These are phyloP conservation scores for Gossypium trilobum DNA, from an alignment of 441 rosid genomes.

Conservation along the genomic window DNA sequence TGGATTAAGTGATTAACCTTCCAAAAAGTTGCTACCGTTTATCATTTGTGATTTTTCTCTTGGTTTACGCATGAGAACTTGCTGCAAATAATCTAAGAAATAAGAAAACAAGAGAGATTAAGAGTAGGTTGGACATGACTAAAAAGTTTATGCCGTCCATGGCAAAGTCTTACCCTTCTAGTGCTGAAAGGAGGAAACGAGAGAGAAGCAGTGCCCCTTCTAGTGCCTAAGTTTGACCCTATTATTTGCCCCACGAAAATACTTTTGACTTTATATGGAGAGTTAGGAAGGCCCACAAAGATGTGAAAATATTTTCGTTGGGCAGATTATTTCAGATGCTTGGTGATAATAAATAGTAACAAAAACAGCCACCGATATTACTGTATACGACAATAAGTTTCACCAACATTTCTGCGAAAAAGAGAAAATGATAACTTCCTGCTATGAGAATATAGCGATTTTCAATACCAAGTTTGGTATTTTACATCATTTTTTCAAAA, in stretches of 20 bases:
- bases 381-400: not conserved
- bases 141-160: constrained; percentile 22
- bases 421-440: too few relatives aligned
- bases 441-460: too few relatives aligned
- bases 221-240: not conserved
- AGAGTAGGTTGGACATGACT: constrained; percentile 9
- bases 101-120: not conserved
- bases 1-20: not conserved
- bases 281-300: constrained; percentile 17
- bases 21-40: constrained; percentile 14
- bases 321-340: not conserved
- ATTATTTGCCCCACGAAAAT: not conserved
- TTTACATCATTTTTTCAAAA: not conserved
- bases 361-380: not conserved
- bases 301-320: constrained; percentile 6
- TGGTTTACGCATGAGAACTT: constrained; percentile 18
- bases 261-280: not conserved
- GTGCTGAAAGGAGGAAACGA: constrained; percentile 13
- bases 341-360: not conserved
- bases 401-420: not conserved
- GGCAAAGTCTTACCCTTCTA: constrained; percentile 4
- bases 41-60: constrained; percentile 16
- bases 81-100: constrained; percentile 9
- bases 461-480: not conserved
- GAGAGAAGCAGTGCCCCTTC: constrained; percentile 6